Evolutionary conservation across 2,329 filamentous ascomycete genomes (phyloP), one percentile per base, ranked within the genome.

Genomic region (Talaromyces sp.): DNA sequence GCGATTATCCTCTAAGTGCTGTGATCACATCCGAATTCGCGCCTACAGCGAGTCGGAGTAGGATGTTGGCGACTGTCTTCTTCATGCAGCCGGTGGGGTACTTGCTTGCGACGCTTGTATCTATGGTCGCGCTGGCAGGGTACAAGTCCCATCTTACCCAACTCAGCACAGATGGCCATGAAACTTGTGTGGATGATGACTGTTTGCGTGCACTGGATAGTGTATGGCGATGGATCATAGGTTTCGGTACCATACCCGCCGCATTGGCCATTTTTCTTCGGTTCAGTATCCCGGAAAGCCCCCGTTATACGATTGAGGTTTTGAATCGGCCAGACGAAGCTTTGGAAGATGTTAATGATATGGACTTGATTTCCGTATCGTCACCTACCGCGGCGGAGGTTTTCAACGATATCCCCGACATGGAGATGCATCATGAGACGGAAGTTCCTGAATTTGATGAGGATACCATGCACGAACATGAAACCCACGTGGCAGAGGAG

Each of bases 1-100:
- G 84, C 24, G 86, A 89, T 73, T 89, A 89, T 71, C 87, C 87
- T 0, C 76, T 90, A 1, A 85, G 81, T n/a, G 86, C 87, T 0
- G 84, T 89, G 14, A 89, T 90, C 37, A 87, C 86, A 0, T 83
- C 87, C 0, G 87, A 89, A 77, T 89, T 83, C 80, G 76, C 72
- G 57, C 68, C 68, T 16, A 72, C 67, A 2, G 68, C 64, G 11
- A 67, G 68, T 19, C 83, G 91, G 75, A 90, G 90, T 68, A 90
- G 90, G 68, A 94, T 94, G 88, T 92, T 94, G 87, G 90, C 87
- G 47, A 84, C 89, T 24, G 91, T 94, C 63, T 94, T 94, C 73
- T 89, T 90, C 71, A 93, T 92, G 89, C 91, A 95, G 76, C 90
- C 91, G 69, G 84, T 93, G 59, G 91, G 91, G 22, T 90, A 94